phyloP scores from a whole-genome alignment of 371 early-diverging fungal species.

The Polyrhizophydium stewartii region DNA sequence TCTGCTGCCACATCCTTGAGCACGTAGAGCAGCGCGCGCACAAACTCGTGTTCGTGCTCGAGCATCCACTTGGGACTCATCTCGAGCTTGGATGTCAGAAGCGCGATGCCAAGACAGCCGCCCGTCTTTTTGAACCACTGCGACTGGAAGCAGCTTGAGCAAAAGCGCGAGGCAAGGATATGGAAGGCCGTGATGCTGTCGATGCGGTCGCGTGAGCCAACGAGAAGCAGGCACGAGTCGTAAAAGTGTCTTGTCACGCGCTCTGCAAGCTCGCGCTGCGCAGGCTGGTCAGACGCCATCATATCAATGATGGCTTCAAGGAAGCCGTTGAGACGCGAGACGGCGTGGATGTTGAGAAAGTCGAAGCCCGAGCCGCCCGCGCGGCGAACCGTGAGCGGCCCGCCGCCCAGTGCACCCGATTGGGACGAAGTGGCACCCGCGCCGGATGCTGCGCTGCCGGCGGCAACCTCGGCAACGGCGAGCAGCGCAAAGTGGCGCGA shows the following conservation, averaged over 20 bases:
- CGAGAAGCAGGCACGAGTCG: conserved; percentile 48
- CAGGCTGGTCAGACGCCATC: conserved; percentile 64
- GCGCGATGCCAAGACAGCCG: conserved; percentile 84
- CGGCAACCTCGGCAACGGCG: conserved; percentile 72
- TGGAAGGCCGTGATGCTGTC: conserved; percentile 71
- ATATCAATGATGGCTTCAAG: conserved; percentile 77
- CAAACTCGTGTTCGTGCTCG: conserved; percentile 88
- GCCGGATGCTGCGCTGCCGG: conserved; percentile 53
- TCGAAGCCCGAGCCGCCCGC: background rate
- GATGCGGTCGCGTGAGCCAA: conserved; percentile 58
- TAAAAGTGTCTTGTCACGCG: conserved; percentile 62
- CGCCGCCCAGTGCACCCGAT: conserved; percentile 52
- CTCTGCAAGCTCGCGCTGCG: conserved; percentile 64
- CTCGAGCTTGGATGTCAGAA: conserved; percentile 75
- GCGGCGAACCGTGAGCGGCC: conserved; percentile 10
- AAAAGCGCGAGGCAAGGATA: conserved; percentile 70
- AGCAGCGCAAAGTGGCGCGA: conserved; percentile 22
- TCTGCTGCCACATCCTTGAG: conserved; percentile 89
- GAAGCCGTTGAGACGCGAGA: conserved; percentile 40
- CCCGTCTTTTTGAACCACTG: conserved; percentile 82
- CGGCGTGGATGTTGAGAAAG: background rate
- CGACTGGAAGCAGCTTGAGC: conserved; percentile 79
- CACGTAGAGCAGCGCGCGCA: conserved; percentile 85
- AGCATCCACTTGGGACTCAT: conserved; percentile 87
- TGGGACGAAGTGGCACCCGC: conserved; percentile 14